Evolutionary conservation across 225 moss, liverwort and hornwort genomes (phyloP).

Genomic region (Marchantia paleacea): DNA sequence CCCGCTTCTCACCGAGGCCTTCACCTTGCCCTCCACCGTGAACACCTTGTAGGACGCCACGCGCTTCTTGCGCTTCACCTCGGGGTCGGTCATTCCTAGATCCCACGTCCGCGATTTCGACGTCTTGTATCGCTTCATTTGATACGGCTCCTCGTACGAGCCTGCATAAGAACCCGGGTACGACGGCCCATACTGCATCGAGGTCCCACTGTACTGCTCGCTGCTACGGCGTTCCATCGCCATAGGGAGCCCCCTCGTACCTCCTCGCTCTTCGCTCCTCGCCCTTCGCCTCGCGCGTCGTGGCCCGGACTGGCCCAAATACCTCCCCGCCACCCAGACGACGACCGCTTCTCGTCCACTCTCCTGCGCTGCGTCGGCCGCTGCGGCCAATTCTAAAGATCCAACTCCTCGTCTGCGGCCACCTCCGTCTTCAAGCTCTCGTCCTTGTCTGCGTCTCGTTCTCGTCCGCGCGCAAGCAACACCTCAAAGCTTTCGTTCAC

Average conservation of each 20-base stretch:
- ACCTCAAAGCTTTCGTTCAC: neutral
- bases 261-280: neutral
- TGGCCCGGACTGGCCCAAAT: no score
- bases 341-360: no score
- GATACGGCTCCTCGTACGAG: conserved; percentile 37
- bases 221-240: conserved; percentile 36
- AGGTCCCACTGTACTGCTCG: conserved; percentile 26
- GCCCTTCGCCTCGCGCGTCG: no score
- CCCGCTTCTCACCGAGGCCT: conserved; percentile 68
- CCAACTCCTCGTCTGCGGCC: no score
- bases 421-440: no score
- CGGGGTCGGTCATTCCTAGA: conserved; percentile 66
- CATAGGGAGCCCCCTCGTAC: conserved; percentile 26
- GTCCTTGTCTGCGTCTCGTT: no score
- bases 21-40: conserved; percentile 74
- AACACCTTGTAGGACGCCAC: conserved; percentile 85
- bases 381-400: neutral
- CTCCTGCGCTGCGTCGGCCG: no score
- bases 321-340: no score
- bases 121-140: conserved; percentile 43
- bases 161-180: conserved; percentile 1
- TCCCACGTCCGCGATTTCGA: conserved; percentile 42
- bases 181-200: conserved; percentile 7
- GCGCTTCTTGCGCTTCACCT: conserved; percentile 80
- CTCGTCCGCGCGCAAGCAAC: no score